Conservation (phyloP, 202 grass and related monocot species). For the Eragrostis tef region DNA sequence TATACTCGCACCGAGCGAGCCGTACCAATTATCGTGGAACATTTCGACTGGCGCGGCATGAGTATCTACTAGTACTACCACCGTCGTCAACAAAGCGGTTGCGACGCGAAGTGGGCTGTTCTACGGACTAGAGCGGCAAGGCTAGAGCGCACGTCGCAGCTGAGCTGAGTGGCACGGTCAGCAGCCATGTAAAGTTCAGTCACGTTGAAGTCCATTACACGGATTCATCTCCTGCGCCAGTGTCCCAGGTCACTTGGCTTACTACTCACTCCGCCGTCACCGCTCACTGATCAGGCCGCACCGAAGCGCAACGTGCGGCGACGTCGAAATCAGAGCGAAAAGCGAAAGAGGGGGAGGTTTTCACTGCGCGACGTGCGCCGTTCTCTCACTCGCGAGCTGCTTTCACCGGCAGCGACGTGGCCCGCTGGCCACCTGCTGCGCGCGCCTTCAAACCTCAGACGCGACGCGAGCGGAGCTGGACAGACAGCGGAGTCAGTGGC, state of each 20-base stretch:
- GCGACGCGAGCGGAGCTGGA: not conserved
- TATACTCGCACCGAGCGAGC: conserved; percentile 11
- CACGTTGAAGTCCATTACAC: not conserved
- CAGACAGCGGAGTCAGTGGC: too few relatives aligned
- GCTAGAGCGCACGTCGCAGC: not conserved
- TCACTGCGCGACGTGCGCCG: not conserved
- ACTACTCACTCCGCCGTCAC: too few relatives aligned
- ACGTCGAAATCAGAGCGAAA: conserved; percentile 4
- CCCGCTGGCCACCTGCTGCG: not conserved
- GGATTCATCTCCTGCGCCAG: too few relatives aligned
- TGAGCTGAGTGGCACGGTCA: conserved; percentile 22
- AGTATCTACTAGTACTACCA: not conserved
- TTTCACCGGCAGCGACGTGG: not conserved
- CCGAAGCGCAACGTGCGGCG: conserved; percentile 3
- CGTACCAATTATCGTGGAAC: conserved; percentile 37
- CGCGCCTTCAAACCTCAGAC: too few relatives aligned
- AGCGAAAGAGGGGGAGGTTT: not conserved
- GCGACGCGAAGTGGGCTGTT: not conserved
- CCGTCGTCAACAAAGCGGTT: conserved; percentile 14
- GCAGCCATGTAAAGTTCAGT: not conserved
- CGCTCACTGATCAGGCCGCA: not conserved
- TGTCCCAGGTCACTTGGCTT: not conserved
- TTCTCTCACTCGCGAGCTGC: not conserved
- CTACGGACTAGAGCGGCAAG: not conserved
- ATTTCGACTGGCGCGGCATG: not conserved